phyloP scores from a whole-genome alignment of 768 basidiomycete genomes.

The Suillus subaureus region DNA sequence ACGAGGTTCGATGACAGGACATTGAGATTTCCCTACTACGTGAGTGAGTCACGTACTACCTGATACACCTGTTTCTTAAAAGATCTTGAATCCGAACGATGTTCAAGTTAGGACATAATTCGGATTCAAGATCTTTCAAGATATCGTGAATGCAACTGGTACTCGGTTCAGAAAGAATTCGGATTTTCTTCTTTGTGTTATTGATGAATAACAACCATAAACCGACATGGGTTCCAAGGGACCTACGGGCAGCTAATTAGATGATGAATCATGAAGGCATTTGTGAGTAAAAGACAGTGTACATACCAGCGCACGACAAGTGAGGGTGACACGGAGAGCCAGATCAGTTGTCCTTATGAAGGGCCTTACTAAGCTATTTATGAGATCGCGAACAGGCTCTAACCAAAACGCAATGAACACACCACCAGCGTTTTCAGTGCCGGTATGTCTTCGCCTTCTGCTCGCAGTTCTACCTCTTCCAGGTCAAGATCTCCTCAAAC shows the following conservation, averaged over 20 bases:
- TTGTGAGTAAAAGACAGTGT: not conserved
- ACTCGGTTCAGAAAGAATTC: not conserved
- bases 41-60: no score
- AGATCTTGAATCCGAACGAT: no score
- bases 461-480: conserved; percentile 55
- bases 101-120: no score
- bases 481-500: conserved; percentile 45
- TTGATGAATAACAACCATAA: not conserved
- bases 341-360: no score
- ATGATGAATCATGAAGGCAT: not conserved
- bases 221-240: no score
- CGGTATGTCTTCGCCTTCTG: conserved; percentile 52
- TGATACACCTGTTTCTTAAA: not conserved
- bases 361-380: no score
- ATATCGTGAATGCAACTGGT: no score
- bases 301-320: no score
- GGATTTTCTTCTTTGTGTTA: not conserved
- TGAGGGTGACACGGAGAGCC: no score
- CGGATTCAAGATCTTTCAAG: no score
- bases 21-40: not conserved
- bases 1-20: not conserved
- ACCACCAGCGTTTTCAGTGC: conserved; percentile 35
- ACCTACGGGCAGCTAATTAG: not conserved
- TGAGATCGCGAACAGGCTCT: no score
- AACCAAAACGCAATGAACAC: not conserved